These are phyloP conservation scores for Hippophae gyantsensis DNA, from an alignment of 306 rosid genomes.

Conservation along the genomic window DNA sequence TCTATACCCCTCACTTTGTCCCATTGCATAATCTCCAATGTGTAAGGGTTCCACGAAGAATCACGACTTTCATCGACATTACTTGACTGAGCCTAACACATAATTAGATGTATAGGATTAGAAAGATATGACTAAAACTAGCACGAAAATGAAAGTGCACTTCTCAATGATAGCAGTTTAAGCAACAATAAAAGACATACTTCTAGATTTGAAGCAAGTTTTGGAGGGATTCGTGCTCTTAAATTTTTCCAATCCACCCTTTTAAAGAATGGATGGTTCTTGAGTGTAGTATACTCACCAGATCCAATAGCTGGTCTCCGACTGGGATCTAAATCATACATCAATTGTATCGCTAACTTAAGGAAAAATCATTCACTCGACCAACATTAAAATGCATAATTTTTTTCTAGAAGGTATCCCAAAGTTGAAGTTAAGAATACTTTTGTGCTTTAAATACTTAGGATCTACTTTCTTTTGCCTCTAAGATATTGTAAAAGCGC, in stretches of 20 bases:
- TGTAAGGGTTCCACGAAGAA: conserved; percentile 75
- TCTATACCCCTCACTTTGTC: conserved; percentile 39
- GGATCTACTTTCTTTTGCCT: too few relatives aligned
- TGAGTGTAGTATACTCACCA: conserved; percentile 67
- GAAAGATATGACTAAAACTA: conserved; percentile 1
- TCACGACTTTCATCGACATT: conserved; percentile 42
- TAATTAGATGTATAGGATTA: conserved; percentile 1
- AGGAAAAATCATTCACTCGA: conserved; percentile 12
- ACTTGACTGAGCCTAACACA: conserved; percentile 39
- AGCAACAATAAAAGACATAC: conserved; percentile 28
- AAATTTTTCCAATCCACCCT: conserved; percentile 69
- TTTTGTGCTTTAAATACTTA: too few relatives aligned
- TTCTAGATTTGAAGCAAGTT: conserved; percentile 61
- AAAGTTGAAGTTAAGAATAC: too few relatives aligned
- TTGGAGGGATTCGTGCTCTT: conserved; percentile 61
- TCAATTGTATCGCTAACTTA: conserved; percentile 6
- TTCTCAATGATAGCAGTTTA: conserved; percentile 15
- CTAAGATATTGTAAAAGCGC: too few relatives aligned
- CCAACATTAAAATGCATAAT: neutral
- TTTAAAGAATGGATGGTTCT: conserved; percentile 77
- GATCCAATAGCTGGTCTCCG: conserved; percentile 90
- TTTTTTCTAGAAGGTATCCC: neutral
- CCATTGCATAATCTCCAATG: conserved; percentile 54
- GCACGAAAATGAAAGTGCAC: neutral
- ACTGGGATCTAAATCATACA: conserved; percentile 83